Evolutionary conservation across 108 stramenopile species (phyloP).

Genomic region (Cyclostephanos tholiformis): DNA sequence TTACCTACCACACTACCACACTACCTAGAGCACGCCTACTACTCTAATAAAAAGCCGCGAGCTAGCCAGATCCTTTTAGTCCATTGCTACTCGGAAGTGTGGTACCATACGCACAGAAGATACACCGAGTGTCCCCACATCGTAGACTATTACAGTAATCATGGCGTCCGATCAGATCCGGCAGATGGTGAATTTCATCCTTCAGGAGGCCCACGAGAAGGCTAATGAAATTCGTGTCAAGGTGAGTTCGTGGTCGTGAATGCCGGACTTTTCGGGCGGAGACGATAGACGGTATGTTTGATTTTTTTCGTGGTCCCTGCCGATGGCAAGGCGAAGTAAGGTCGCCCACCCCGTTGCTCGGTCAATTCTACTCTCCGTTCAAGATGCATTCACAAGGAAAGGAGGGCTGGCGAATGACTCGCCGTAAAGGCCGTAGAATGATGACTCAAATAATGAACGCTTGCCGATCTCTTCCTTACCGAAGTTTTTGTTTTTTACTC

Average conservation of each 20-base stretch:
- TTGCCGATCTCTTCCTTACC: too few species aligned
- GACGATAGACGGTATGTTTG: neutral
- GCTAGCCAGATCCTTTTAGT: too few species aligned
- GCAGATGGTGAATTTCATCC: slow-evolving; percentile 95
- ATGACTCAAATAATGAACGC: too few species aligned
- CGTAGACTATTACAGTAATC: slow-evolving; percentile 22
- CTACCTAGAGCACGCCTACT: too few species aligned
- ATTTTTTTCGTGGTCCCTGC: neutral
- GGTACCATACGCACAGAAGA: too few species aligned
- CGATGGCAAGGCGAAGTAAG: neutral
- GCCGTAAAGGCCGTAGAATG: neutral
- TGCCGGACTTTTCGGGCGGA: neutral
- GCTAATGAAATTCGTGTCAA: slow-evolving; percentile 98
- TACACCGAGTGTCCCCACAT: too few species aligned
- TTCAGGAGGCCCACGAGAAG: slow-evolving; percentile 99
- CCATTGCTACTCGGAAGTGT: too few species aligned
- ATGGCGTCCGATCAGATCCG: slow-evolving; percentile 92
- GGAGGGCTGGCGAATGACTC: neutral
- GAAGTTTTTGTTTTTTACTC: neutral
- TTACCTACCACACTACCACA: neutral
- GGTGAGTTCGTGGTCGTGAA: slow-evolving; percentile 48
- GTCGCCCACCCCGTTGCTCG: neutral
- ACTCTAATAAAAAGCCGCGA: too few species aligned
- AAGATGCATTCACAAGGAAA: neutral
- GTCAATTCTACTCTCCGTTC: neutral